Evolutionary conservation across 2,329 filamentous ascomycete genomes (phyloP), one percentile per base, ranked within the genome.

Genomic region (Chrysoporthe cubensis): DNA sequence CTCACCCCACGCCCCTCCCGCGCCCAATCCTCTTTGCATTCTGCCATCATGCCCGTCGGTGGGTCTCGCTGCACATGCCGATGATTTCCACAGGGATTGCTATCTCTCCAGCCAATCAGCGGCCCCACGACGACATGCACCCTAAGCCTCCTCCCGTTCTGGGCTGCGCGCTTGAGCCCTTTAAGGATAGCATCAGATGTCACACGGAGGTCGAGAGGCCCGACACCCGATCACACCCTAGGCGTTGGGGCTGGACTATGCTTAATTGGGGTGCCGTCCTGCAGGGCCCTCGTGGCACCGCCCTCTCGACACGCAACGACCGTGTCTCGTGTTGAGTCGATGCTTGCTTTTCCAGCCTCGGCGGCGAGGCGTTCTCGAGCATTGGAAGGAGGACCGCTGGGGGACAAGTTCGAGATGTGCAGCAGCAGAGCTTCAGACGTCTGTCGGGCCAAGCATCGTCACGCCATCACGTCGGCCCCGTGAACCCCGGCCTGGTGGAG

Each of bases 221-320:
- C 65, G 60, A 66, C 60, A 42, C 61, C 65, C 65, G 60, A 66
- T 59, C 50, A 63, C 65, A 37, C 9, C 18, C 42, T 43, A 13
- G 50, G 61, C 26, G 26, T 34, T 6, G 44, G 8, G 59, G 8
- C 43, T 18, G 13, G 37, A 63, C 43, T 54, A 58, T 44, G 52
- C 40, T 48, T 9, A 26, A 62, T n/a, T n/a, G 44, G 37, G 21
- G 2, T 34, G 34, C 32, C 11, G 34, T 43, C 46, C 44, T n/a
- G 8, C 42, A 18, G 21, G 32, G 48, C 46, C 48, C 48, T 54
- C 50, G 37, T 62, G 58, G 58, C 64, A 66, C 37, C 44, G 37
- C 37, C 58, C 9, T 62, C 18, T 52, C n/a, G 56, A 59, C 63
- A 52, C 56, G 56, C 54, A 50, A 60, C 32, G 34, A 50, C 32